These are phyloP conservation scores for Carnegiea gigantea DNA, from an alignment of 179 eudicot genomes.

Conservation along the genomic window DNA sequence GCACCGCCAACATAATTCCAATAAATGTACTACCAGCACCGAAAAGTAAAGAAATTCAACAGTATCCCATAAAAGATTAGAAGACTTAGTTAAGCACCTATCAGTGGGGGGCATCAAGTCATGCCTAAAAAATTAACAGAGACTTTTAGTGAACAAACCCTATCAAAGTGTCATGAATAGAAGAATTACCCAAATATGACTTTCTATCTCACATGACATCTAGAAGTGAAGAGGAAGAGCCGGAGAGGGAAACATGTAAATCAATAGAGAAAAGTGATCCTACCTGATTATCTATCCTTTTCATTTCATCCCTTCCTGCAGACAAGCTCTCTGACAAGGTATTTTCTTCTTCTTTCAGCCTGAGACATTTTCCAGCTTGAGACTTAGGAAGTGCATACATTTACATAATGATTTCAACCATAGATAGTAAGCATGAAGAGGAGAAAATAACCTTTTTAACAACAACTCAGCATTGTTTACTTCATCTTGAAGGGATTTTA, in stretches of 20 bases:
- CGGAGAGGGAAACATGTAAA: neutral
- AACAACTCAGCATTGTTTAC: constrained; percentile 39
- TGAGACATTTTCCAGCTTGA: constrained; percentile 33
- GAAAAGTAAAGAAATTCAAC: neutral
- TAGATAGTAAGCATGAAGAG: constrained; percentile 6
- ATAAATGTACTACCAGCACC: neutral
- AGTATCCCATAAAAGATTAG: neutral
- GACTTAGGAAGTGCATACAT: neutral
- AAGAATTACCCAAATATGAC: neutral
- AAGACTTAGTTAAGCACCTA: neutral
- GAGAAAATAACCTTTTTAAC: constrained; percentile 48
- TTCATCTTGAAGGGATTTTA: constrained; percentile 62
- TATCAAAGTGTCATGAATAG: neutral
- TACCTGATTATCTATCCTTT: constrained; percentile 54
- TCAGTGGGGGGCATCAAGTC: neutral
- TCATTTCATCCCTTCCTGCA: constrained; percentile 40
- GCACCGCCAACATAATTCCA: neutral
- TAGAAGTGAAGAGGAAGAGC: neutral
- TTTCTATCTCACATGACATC: constrained; percentile 1
- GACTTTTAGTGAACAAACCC: neutral
- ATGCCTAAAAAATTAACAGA: neutral
- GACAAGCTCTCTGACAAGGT: constrained; percentile 37
- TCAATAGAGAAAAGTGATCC: neutral
- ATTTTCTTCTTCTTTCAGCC: constrained; percentile 65
- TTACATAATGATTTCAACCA: constrained; percentile 12